A percentile compares a stretch with the other conserved stretches of the same genome.
Evolutionary conservation across 805 yeast species (phyloP).

Genomic region (Metschnikowia noctiluminum): DNA sequence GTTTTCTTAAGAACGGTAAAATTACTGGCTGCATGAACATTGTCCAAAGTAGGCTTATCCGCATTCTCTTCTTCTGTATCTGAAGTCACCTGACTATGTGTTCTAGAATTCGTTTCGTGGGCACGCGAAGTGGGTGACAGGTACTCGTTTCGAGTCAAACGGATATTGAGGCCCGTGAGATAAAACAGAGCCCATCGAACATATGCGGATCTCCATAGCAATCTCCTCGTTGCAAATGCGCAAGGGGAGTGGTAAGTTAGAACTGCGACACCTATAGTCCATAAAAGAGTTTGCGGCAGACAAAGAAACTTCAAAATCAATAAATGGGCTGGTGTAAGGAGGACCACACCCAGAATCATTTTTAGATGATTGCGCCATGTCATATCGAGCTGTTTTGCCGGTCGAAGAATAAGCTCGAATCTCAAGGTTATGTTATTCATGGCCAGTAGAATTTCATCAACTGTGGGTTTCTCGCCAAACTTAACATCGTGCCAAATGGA

Average conservation of each 20-base stretch:
- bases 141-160: constrained; percentile 12
- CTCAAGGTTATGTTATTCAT: constrained; percentile 45
- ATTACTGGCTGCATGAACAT: constrained; percentile 27
- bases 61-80: constrained; percentile 4
- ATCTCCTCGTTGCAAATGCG: constrained; percentile 41
- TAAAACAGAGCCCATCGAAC: constrained; percentile 36
- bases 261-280: constrained; percentile 35
- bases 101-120: constrained; percentile 16
- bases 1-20: constrained; percentile 38
- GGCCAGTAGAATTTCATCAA: constrained; percentile 50
- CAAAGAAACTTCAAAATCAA: constrained; percentile 31
- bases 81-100: constrained; percentile 11
- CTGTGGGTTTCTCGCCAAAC: constrained; percentile 46
- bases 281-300: constrained; percentile 30
- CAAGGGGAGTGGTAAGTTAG: constrained; percentile 49
- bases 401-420: constrained; percentile 38
- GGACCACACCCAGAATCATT: constrained; percentile 27
- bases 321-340: constrained; percentile 45
- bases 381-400: constrained; percentile 32
- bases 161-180: constrained; percentile 40
- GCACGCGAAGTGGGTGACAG: constrained; percentile 2
- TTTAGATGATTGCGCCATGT: constrained; percentile 25
- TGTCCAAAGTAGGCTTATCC: constrained; percentile 6
- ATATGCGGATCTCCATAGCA: constrained; percentile 50
- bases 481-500: constrained; percentile 41